Conservation (phyloP, 306 rosid species). For the Comarum palustre region DNA sequence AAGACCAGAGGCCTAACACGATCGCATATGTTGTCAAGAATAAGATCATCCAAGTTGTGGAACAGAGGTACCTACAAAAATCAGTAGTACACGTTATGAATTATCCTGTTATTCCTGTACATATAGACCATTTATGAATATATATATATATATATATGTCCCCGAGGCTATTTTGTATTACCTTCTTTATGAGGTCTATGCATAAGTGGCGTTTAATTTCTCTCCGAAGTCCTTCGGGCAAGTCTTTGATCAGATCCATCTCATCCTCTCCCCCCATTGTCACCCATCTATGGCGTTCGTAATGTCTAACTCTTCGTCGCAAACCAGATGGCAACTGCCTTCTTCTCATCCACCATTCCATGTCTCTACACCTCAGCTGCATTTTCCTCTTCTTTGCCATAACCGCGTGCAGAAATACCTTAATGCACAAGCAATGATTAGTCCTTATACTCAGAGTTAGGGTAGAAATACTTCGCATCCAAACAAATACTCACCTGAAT, state of each 20-base stretch:
- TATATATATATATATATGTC: no score
- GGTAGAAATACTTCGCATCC: not conserved
- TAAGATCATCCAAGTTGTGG: constrained; percentile 84
- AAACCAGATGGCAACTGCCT: constrained; percentile 83
- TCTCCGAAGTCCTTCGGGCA: constrained; percentile 96
- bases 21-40: constrained; percentile 95
- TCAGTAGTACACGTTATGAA: not conserved
- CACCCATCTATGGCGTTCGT: constrained; percentile 85
- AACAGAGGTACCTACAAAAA: constrained; percentile 75
- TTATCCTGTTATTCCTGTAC: no score
- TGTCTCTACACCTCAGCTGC: constrained; percentile 91
- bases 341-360: constrained; percentile 99
- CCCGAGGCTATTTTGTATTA: constrained; percentile 1
- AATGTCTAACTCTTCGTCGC: constrained; percentile 84
- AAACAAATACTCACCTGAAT: constrained; percentile 61
- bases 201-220: constrained; percentile 89
- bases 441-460: constrained; percentile 25
- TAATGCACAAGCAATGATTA: not conserved
- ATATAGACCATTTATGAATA: not conserved
- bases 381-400: constrained; percentile 96
- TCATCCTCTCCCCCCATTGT: constrained; percentile 96
- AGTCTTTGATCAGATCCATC: constrained; percentile 78
- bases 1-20: constrained; percentile 80
- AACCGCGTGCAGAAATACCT: constrained; percentile 92
- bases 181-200: constrained; percentile 85